phyloP scores from a whole-genome alignment of 257 asterid species.

The Anisodus acutangulus region DNA sequence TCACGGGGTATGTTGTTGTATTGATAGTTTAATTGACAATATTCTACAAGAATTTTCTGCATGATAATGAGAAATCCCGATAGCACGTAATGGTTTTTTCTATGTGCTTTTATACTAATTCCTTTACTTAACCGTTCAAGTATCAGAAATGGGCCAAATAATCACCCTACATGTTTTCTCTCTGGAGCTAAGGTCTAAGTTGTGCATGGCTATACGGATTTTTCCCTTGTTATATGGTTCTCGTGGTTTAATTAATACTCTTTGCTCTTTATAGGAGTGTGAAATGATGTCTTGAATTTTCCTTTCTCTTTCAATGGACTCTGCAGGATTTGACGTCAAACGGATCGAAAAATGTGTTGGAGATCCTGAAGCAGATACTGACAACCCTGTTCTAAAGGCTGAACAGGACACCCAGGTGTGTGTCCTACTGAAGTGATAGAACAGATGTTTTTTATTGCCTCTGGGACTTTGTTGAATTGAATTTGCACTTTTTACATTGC shows the following conservation, averaged over 20 bases:
- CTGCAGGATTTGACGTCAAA: slow-evolving; percentile 67
- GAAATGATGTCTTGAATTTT: slow-evolving; percentile 16
- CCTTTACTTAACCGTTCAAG: slow-evolving; percentile 6
- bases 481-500: neutral
- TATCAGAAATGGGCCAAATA: neutral
- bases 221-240: neutral
- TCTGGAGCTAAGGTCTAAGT: neutral
- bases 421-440: slow-evolving; percentile 17
- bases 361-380: slow-evolving; percentile 70
- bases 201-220: neutral
- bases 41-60: neutral
- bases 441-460: neutral
- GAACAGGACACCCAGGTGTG: slow-evolving; percentile 63
- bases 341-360: slow-evolving; percentile 83
- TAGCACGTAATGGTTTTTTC: neutral
- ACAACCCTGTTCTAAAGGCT: slow-evolving; percentile 68
- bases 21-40: neutral
- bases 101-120: neutral
- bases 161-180: slow-evolving; percentile 2
- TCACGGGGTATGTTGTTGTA: too few relatives aligned
- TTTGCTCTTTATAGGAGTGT: neutral
- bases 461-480: slow-evolving; percentile 4
- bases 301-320: slow-evolving; percentile 15
- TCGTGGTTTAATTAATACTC: neutral
- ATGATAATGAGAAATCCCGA: neutral